Conservation (phyloP, 23 red algal species). For the Gracilariopsis chorda region DNA sequence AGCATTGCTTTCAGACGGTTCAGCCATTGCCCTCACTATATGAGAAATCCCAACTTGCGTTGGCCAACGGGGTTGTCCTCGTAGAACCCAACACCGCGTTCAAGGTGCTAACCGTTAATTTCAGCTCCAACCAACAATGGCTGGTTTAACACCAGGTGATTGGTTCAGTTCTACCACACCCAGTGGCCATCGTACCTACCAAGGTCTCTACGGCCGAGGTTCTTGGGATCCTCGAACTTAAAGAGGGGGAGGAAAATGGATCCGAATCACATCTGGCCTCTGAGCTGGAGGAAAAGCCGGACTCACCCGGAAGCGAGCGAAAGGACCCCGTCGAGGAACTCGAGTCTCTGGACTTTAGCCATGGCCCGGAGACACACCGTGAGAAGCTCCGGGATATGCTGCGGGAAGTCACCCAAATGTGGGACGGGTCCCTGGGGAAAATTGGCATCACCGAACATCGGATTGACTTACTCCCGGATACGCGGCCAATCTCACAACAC, state of each 20-base stretch:
- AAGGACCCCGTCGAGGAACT: background rate
- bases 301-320: background rate
- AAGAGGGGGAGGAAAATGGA: too few relatives aligned
- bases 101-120: too few relatives aligned
- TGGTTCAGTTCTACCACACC: too few relatives aligned
- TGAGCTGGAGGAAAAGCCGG: background rate
- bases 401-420: background rate
- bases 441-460: background rate
- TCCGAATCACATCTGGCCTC: too few relatives aligned
- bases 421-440: background rate
- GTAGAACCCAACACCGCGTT: too few relatives aligned
- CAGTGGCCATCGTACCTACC: too few relatives aligned
- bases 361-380: background rate
- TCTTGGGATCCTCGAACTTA: too few relatives aligned
- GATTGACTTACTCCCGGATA: too few relatives aligned
- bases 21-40: background rate
- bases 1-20: background rate
- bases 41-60: background rate
- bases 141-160: too few relatives aligned
- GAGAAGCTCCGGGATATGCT: background rate
- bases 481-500: too few relatives aligned
- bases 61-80: background rate
- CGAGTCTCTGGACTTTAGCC: background rate
- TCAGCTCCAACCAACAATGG: too few relatives aligned
- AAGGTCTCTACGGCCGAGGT: too few relatives aligned